These are phyloP conservation scores for Heliocybe sulcata DNA, from an alignment of 1,284 basidiomycete species.

Conservation along the genomic window DNA sequence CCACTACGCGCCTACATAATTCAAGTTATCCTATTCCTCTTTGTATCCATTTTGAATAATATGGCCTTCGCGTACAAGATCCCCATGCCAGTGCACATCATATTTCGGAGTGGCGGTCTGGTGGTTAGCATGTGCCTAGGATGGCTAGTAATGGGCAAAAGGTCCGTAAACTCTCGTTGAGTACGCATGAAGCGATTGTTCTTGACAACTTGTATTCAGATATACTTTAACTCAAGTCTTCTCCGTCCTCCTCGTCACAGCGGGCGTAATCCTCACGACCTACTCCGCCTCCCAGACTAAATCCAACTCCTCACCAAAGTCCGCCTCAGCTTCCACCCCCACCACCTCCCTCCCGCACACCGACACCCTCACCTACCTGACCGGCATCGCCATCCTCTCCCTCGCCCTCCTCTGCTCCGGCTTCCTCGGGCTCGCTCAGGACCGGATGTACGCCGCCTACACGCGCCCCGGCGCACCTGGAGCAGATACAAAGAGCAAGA, in stretches of 20 bases:
- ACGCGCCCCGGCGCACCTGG: conserved; percentile 24
- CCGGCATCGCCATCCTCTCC: conserved; percentile 69
- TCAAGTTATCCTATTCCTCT: conserved; percentile 81
- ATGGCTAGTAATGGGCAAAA: conserved; percentile 51
- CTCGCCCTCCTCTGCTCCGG: conserved; percentile 78
- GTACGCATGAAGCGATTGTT: no score
- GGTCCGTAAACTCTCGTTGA: no score
- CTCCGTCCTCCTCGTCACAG: conserved; percentile 75
- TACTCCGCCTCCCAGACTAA: conserved; percentile 48
- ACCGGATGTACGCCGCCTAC: conserved; percentile 70
- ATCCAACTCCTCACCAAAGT: conserved; percentile 6
- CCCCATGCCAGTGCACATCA: conserved; percentile 91
- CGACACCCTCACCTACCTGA: conserved; percentile 40
- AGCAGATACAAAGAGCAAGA: conserved; percentile 5
- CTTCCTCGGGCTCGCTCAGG: conserved; percentile 82
- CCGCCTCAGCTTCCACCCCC: not conserved
- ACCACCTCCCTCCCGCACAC: conserved; percentile 11
- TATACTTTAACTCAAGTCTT: conserved; percentile 64
- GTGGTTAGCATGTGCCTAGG: conserved; percentile 77
- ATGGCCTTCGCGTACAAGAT: conserved; percentile 82
- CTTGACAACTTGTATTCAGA: conserved; percentile 37
- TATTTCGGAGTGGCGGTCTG: conserved; percentile 89
- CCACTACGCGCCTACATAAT: conserved; percentile 72
- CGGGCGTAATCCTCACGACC: conserved; percentile 81
- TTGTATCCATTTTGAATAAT: conserved; percentile 85